Percentiles rank a stretch among this genome's conserved stretches.
phyloP scores from a whole-genome alignment of 306 rosid genomes.

The Nissolia schottii region DNA sequence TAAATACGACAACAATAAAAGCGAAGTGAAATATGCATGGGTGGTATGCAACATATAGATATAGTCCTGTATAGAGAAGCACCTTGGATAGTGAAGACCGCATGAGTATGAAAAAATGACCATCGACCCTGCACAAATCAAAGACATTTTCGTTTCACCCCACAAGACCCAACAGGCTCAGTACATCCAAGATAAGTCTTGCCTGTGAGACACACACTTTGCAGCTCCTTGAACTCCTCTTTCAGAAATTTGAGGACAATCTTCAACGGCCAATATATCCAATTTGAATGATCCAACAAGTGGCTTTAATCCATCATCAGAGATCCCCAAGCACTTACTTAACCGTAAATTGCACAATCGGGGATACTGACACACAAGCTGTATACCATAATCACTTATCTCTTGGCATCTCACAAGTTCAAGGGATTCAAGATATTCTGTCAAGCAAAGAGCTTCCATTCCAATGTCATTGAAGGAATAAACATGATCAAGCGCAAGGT shows the following conservation, averaged over 20 bases:
- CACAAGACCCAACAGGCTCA: slow-evolving; percentile 32
- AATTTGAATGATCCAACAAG: slow-evolving; percentile 67
- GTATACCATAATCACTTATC: slow-evolving; percentile 83
- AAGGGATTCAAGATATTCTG: slow-evolving; percentile 63
- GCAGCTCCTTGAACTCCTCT: slow-evolving; percentile 76
- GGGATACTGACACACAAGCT: slow-evolving; percentile 72
- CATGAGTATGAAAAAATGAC: not conserved
- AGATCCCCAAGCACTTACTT: slow-evolving; percentile 73
- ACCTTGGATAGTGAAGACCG: not conserved
- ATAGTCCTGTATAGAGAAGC: not conserved
- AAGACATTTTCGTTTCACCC: not conserved
- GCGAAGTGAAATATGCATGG: not conserved
- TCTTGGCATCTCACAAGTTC: slow-evolving; percentile 84
- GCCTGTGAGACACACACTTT: slow-evolving; percentile 60
- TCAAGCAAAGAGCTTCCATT: slow-evolving; percentile 81
- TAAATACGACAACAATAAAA: slow-evolving; percentile 3
- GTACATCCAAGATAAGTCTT: slow-evolving; percentile 85
- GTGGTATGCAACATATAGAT: not conserved
- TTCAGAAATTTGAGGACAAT: slow-evolving; percentile 86
- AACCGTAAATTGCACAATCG: slow-evolving; percentile 42
- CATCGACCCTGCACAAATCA: not conserved
- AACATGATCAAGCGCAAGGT: slow-evolving; percentile 77
- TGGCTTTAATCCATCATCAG: slow-evolving; percentile 84
- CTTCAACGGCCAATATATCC: slow-evolving; percentile 65
- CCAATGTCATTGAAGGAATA: slow-evolving; percentile 79